Conservation (phyloP, 192 early-diverging fungal species). For the Backusella liffmaniae region DNA sequence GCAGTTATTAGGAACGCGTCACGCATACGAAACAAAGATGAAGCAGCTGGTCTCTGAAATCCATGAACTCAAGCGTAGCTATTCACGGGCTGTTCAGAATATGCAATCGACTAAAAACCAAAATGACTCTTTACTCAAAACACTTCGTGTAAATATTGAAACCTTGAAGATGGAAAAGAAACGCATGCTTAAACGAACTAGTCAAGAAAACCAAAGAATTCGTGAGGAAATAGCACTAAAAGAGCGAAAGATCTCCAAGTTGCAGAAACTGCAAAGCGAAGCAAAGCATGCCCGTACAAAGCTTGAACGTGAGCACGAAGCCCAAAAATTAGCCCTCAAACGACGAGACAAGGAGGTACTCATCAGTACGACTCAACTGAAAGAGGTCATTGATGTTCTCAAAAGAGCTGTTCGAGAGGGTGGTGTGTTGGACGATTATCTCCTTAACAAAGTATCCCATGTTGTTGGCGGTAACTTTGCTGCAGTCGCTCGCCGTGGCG, state of each 20-base stretch:
- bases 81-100: slow-evolving; percentile 52
- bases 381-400: slow-evolving; percentile 48
- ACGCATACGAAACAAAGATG: slow-evolving; percentile 60
- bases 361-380: slow-evolving; percentile 40
- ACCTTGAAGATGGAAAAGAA: slow-evolving; percentile 75
- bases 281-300: slow-evolving; percentile 49
- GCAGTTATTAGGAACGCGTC: slow-evolving; percentile 47
- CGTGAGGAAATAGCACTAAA: slow-evolving; percentile 61
- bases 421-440: slow-evolving; percentile 31
- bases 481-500: slow-evolving; percentile 25
- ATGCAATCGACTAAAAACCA: slow-evolving; percentile 50
- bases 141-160: slow-evolving; percentile 67
- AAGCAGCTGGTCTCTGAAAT: slow-evolving; percentile 57
- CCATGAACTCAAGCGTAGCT: slow-evolving; percentile 53
- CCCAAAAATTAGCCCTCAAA: slow-evolving; percentile 59
- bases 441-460: slow-evolving; percentile 30
- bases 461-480: slow-evolving; percentile 41
- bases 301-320: slow-evolving; percentile 54
- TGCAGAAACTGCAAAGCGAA: slow-evolving; percentile 54
- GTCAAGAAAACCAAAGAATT: slow-evolving; percentile 62
- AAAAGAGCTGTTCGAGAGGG: slow-evolving; percentile 46
- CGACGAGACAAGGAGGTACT: slow-evolving; percentile 56
- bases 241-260: slow-evolving; percentile 59
- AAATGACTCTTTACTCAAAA: slow-evolving; percentile 60
- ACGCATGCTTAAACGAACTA: slow-evolving; percentile 75